Percentiles rank a stretch among this genome's conserved stretches.
Evolutionary conservation across 192 early-diverging fungal genomes (phyloP).

Genomic region (Oehlia diaphana): DNA sequence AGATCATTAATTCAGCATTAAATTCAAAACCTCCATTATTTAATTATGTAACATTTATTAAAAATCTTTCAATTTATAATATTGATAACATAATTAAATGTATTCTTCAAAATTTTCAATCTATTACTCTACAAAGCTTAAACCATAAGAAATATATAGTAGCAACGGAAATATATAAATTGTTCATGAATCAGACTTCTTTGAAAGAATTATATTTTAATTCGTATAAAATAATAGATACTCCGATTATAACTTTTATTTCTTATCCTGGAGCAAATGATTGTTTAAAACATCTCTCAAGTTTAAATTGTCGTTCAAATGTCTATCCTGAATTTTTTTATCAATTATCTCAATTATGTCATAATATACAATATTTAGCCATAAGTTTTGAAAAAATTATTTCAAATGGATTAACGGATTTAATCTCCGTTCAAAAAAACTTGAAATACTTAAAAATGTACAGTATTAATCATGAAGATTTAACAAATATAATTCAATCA

Average conservation of each 20-base stretch:
- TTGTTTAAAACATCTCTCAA: neutral
- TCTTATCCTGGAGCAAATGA: neutral
- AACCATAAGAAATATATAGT: neutral
- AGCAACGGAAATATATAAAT: neutral
- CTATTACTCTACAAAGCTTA: neutral
- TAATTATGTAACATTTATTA: neutral
- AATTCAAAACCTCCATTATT: neutral
- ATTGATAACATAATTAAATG: too few species aligned
- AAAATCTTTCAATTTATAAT: neutral
- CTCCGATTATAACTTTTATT: neutral
- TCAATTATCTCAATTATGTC: neutral
- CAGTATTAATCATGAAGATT: neutral
- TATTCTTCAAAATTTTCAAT: neutral
- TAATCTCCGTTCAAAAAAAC: neutral
- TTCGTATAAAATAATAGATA: neutral
- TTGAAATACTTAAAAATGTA: neutral
- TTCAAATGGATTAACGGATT: neutral
- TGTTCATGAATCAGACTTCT: neutral
- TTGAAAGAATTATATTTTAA: neutral
- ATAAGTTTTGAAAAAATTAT: neutral
- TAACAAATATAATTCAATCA: neutral
- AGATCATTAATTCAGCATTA: neutral
- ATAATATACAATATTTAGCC: neutral
- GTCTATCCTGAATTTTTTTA: neutral
- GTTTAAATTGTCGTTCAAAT: neutral